Evolutionary conservation across 1,284 basidiomycete genomes (phyloP), one percentile per base, ranked within the genome.

Genomic region (Malassezia japonica): DNA sequence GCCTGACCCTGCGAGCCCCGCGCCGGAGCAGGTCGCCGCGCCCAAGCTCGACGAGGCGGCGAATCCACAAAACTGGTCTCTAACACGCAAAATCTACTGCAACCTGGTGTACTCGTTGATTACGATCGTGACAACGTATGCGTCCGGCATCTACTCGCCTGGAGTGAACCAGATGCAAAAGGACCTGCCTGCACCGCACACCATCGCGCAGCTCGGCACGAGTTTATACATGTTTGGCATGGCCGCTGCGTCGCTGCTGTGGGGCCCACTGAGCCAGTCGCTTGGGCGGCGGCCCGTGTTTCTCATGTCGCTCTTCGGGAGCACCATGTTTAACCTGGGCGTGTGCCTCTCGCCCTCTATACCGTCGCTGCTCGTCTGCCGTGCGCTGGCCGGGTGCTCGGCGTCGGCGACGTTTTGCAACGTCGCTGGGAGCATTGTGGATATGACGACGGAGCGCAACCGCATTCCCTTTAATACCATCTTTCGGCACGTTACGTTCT

Each of bases 381-480:
- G 56, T 13, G 35, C 48, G 18, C 24, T 58, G 36, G 53, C 48
- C 15, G 56, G 56, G 6, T 29, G 43, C 23, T 28, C 27, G 9
- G 48, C 37, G 13, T 31, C 53, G 1, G 45, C 53, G 13, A 32
- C 46, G 0, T 46, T 58, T 32, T 37, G 31, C 34, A 58, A 58
- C 18, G 46, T 58, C 15, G 52, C 53, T 10, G 52, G 48, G 13
- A 51, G 53, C n/a, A 50, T 58, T 20, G 36, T 41, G 6, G 56
- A 58, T 27, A 55, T 58, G 53, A 55, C 53, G 4, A 50, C 45
- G 6, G 48, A 51, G n/a, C 56, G 53, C 16, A 41, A 55, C n/a
- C 44, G 56, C 2, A 44, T 40, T 16, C 44, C 53, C 13, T 58
- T 46, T 18, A 55, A 55, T 20, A 41, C 53, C 23, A 32, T 48